Conservation (phyloP, 1,284 basidiomycete species). For the Trichosporon faecale region DNA sequence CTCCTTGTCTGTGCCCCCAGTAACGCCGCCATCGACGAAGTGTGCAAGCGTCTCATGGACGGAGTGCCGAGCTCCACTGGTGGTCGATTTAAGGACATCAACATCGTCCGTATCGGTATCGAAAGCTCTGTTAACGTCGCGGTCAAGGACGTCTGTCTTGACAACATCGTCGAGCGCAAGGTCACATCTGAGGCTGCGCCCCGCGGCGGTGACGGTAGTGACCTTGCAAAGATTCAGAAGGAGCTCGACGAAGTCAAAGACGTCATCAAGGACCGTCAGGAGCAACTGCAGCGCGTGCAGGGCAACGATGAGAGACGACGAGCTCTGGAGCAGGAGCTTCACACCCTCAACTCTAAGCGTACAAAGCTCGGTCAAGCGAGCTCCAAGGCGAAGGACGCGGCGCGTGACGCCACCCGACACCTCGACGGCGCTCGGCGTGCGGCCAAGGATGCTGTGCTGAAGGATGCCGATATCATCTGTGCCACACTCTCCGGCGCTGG, state of each 20-base stretch:
- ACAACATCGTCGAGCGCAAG: slow-evolving; percentile 75
- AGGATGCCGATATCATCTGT: slow-evolving; percentile 90
- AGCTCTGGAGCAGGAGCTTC: slow-evolving; percentile 65
- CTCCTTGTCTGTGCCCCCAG: slow-evolving; percentile 93
- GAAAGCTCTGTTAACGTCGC: slow-evolving; percentile 74
- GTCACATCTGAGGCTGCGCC: slow-evolving; percentile 58
- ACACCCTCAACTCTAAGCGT: slow-evolving; percentile 64
- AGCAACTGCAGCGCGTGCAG: slow-evolving; percentile 54
- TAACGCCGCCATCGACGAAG: slow-evolving; percentile 98
- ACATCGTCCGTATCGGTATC: slow-evolving; percentile 84
- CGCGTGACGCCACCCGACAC: slow-evolving; percentile 66
- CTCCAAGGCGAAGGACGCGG: slow-evolving; percentile 75
- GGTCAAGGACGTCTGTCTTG: slow-evolving; percentile 83
- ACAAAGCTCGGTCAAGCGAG: slow-evolving; percentile 65
- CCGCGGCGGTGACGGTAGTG: slow-evolving; percentile 53
- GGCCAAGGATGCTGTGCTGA: slow-evolving; percentile 70
- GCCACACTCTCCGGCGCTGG: slow-evolving; percentile 89
- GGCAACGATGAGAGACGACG: slow-evolving; percentile 49
- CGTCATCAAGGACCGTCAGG: slow-evolving; percentile 61
- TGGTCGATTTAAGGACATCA: slow-evolving; percentile 59
- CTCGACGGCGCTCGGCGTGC: slow-evolving; percentile 73
- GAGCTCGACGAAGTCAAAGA: slow-evolving; percentile 68
- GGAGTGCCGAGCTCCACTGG: slow-evolving; percentile 65
- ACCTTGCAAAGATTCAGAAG: slow-evolving; percentile 61
- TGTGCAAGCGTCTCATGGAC: slow-evolving; percentile 80